Percentiles rank a stretch among this genome's conserved stretches.
phyloP scores from a whole-genome alignment of 2,329 filamentous ascomycete species.

The Penicillium polonicum region DNA sequence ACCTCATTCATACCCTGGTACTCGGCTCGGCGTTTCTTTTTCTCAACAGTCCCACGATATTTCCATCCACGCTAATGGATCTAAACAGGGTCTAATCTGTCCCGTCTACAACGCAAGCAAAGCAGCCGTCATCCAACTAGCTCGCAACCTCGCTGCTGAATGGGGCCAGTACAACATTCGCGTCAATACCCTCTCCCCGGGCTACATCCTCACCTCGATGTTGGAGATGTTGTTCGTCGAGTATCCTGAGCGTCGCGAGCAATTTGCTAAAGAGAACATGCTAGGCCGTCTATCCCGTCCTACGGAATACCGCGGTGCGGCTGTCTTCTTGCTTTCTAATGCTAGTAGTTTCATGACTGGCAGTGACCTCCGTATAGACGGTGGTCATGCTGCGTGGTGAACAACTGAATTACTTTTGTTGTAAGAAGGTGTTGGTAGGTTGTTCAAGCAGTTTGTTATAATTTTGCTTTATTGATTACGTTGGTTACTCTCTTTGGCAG shows the following conservation, averaged over 20 bases:
- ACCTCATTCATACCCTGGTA: too few species aligned
- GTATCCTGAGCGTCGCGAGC: not conserved
- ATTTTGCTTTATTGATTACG: too few species aligned
- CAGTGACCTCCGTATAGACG: constrained; percentile 8
- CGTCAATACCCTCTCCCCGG: constrained; percentile 9
- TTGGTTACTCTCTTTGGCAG: not conserved
- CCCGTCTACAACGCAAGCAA: constrained; percentile 3
- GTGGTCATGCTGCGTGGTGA: constrained; percentile 10
- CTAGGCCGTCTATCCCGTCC: constrained; percentile 2
- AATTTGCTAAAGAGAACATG: constrained; percentile 1
- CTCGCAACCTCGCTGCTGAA: not conserved
- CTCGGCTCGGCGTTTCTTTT: too few species aligned
- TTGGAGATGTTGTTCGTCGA: not conserved
- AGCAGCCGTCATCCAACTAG: constrained; percentile 2
- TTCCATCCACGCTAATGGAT: too few species aligned
- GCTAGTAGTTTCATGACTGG: constrained; percentile 11
- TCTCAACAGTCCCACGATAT: too few species aligned
- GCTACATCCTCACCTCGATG: constrained; percentile 3
- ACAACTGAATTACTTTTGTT: not conserved
- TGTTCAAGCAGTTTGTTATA: not conserved
- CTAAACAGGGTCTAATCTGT: constrained; percentile 15
- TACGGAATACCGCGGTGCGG: constrained; percentile 1
- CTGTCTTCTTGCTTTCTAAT: constrained; percentile 6
- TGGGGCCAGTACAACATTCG: constrained; percentile 9
- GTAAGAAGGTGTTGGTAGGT: not conserved